Conservation (phyloP, 768 basidiomycete species). For the Russula olivacea region DNA sequence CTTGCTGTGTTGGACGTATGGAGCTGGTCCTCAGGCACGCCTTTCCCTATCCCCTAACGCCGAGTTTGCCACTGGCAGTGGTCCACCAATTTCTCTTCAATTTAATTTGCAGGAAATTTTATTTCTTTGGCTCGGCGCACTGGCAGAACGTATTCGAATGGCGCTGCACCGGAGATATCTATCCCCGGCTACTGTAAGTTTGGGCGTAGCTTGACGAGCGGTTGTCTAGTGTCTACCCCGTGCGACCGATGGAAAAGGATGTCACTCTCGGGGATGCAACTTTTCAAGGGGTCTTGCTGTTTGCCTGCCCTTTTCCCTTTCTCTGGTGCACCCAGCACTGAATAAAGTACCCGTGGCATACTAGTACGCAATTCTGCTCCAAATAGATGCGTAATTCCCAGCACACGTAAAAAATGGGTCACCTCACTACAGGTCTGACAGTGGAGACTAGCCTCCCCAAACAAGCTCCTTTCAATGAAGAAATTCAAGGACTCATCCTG, state of each 20-base stretch:
- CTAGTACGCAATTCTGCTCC: background rate
- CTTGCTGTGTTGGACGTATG: constrained; percentile 1
- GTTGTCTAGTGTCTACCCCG: background rate
- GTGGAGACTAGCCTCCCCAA: background rate
- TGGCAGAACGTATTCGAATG: background rate
- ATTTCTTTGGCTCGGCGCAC: background rate
- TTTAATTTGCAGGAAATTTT: constrained; percentile 17
- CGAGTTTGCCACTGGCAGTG: no score
- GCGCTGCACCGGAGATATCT: constrained; percentile 25
- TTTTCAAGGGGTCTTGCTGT: constrained; percentile 26
- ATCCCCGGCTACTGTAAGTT: constrained; percentile 19
- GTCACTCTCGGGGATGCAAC: constrained; percentile 29
- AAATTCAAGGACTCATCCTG: constrained; percentile 1
- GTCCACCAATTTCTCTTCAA: background rate
- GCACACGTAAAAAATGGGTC: no score
- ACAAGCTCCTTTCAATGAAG: constrained; percentile 8
- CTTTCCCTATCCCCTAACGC: background rate
- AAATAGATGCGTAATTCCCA: constrained; percentile 26
- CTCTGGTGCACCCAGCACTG: constrained; percentile 24
- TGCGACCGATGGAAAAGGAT: constrained; percentile 19
- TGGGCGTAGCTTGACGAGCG: constrained; percentile 25
- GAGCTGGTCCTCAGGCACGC: background rate
- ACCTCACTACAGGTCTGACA: background rate
- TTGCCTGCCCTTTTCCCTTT: constrained; percentile 27
- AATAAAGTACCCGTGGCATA: constrained; percentile 24